Conservation (phyloP, 2,329 filamentous ascomycete genomes). For the Aureobasidium sp. region DNA sequence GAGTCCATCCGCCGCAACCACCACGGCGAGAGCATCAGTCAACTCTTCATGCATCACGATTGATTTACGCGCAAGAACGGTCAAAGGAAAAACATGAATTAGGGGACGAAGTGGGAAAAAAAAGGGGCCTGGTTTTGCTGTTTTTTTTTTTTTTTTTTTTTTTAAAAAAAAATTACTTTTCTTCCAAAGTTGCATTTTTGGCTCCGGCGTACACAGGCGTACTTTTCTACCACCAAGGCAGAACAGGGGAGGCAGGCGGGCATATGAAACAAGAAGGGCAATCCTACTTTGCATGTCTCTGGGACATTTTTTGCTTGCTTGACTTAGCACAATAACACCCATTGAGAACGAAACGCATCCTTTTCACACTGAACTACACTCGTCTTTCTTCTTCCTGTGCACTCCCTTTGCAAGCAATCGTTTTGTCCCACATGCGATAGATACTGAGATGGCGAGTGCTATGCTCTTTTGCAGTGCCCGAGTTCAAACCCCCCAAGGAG, state of each 20-base stretch:
- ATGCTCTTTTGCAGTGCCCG: no score
- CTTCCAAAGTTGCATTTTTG: background rate
- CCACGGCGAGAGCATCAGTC: constrained; percentile 74
- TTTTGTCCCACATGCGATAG: no score
- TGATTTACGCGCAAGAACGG: background rate
- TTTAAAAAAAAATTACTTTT: no score
- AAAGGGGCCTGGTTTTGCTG: background rate
- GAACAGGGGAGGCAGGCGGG: no score
- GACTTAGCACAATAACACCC: background rate
- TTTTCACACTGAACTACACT: no score
- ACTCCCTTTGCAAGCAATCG: no score
- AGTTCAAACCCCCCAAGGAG: no score
- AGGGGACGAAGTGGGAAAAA: background rate
- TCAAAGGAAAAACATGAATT: background rate
- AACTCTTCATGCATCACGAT: constrained; percentile 37
- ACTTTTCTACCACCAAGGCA: background rate
- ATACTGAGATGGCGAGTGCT: no score
- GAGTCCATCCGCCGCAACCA: constrained; percentile 95
- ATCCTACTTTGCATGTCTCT: background rate
- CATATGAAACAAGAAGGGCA: background rate
- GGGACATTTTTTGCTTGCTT: background rate
- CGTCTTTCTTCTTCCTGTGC: no score
- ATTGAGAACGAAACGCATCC: no score
- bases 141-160: background rate
- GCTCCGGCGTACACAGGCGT: background rate